Evolutionary conservation across 2,329 filamentous ascomycete species (phyloP).

Genomic region (Pestalotiopsis fici): DNA sequence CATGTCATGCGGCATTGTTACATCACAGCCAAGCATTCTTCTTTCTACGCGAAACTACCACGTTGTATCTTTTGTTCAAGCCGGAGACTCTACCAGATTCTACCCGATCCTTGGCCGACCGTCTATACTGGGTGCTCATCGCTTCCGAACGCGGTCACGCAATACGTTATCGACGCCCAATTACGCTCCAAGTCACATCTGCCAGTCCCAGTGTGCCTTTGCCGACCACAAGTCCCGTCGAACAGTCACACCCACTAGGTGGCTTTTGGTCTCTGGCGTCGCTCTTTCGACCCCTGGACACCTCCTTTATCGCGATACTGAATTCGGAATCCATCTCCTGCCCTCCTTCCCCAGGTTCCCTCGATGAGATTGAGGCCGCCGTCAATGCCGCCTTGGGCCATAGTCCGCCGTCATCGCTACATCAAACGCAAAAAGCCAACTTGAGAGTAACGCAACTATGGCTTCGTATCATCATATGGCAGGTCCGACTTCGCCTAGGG

Average conservation of each 20-base stretch:
- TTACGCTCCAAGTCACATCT: conserved; percentile 42
- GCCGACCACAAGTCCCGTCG: conserved; percentile 25
- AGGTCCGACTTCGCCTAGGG: conserved; percentile 42
- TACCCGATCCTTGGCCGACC: conserved; percentile 27
- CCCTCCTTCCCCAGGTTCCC: conserved; percentile 28
- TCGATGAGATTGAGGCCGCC: conserved; percentile 35
- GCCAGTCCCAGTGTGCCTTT: conserved; percentile 28
- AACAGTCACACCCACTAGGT: conserved; percentile 21
- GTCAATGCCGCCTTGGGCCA: conserved; percentile 38
- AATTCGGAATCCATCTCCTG: conserved; percentile 37
- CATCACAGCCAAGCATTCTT: conserved; percentile 46
- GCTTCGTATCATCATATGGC: conserved; percentile 46
- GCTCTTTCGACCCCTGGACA: conserved; percentile 42
- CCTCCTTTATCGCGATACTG: conserved; percentile 40
- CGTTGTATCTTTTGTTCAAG: conserved; percentile 36
- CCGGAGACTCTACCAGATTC: conserved; percentile 25
- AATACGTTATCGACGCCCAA: conserved; percentile 43
- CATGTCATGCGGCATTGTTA: conserved; percentile 41
- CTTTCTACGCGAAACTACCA: conserved; percentile 44
- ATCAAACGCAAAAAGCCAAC: conserved; percentile 47
- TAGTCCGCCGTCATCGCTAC: conserved; percentile 26
- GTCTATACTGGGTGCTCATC: conserved; percentile 45
- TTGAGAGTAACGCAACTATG: conserved; percentile 45
- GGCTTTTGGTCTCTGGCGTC: conserved; percentile 42
- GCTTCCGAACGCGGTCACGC: conserved; percentile 45